These are phyloP conservation scores for Penicillium roqueforti DNA, from an alignment of 495 filamentous ascomycete genomes.

Conservation along the genomic window DNA sequence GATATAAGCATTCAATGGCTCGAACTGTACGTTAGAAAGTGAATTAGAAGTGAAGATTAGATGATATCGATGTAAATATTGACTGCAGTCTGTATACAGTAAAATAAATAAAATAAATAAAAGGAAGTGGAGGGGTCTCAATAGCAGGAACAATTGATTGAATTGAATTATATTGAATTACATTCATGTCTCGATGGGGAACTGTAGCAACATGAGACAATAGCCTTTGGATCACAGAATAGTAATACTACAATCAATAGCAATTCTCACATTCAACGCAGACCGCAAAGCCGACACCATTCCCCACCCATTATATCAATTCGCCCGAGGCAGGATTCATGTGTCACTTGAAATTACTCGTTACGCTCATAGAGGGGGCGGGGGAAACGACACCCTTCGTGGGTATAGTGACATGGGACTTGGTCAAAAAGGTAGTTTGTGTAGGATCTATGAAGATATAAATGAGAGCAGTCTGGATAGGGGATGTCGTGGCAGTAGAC, in stretches of 20 bases:
- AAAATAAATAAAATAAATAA: no score
- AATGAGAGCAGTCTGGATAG: no score
- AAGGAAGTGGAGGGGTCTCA: neutral
- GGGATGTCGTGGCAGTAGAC: neutral
- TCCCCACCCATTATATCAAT: neutral
- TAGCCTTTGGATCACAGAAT: neutral
- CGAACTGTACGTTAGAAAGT: neutral
- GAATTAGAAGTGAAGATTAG: neutral
- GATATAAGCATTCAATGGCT: neutral
- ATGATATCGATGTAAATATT: neutral
- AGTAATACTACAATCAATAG: neutral
- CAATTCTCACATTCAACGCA: neutral
- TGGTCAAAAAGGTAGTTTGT: neutral
- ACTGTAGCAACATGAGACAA: neutral
- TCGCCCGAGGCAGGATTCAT: neutral
- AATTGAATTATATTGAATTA: neutral
- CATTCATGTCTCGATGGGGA: neutral
- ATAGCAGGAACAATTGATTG: neutral
- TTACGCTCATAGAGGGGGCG: neutral
- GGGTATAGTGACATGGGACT: neutral
- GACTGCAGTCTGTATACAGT: neutral
- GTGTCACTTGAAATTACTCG: neutral
- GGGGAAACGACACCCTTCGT: neutral
- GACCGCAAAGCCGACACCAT: neutral
- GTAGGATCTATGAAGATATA: neutral